A percentile compares a stretch with the other conserved stretches of the same genome.
Conservation (phyloP, 1,284 basidiomycete genomes). For the Entoloma clypeatum region DNA sequence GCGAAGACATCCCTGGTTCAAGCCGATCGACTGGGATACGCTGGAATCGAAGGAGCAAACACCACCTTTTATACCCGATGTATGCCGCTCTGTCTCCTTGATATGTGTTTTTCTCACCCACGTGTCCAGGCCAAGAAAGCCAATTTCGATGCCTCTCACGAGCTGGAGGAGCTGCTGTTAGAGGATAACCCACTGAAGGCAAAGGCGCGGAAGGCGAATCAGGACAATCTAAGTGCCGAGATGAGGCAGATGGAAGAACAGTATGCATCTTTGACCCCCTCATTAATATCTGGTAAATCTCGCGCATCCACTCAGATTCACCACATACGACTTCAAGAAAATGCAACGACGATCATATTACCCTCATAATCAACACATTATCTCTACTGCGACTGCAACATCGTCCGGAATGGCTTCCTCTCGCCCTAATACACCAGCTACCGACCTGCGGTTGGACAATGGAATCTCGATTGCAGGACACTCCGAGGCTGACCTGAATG, state of each 20-base stretch:
- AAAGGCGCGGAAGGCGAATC: slow-evolving; percentile 85
- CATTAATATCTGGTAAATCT: slow-evolving; percentile 1
- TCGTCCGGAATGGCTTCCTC: slow-evolving; percentile 48
- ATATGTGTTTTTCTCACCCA: slow-evolving; percentile 8
- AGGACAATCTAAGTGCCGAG: slow-evolving; percentile 85
- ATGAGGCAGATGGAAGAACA: slow-evolving; percentile 98
- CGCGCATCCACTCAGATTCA: slow-evolving; percentile 47
- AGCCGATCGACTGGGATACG: slow-evolving; percentile 80
- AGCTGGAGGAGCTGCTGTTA: slow-evolving; percentile 90
- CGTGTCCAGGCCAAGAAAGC: slow-evolving; percentile 83
- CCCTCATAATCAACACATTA: slow-evolving; percentile 69
- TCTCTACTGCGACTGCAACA: slow-evolving; percentile 49
- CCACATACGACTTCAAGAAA: slow-evolving; percentile 79
- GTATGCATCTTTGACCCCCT: slow-evolving; percentile 47
- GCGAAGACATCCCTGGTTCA: slow-evolving; percentile 85
- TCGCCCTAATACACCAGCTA: slow-evolving; percentile 45
- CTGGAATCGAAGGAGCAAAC: slow-evolving; percentile 77
- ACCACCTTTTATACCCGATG: slow-evolving; percentile 92
- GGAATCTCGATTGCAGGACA: slow-evolving; percentile 36
- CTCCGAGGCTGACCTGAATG: slow-evolving; percentile 32
- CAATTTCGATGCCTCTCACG: slow-evolving; percentile 99
- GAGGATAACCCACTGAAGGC: slow-evolving; percentile 98
- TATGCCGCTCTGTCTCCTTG: slow-evolving; percentile 36
- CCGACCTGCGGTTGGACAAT: slow-evolving; percentile 39
- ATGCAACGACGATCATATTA: slow-evolving; percentile 83